phyloP scores from a whole-genome alignment of 768 basidiomycete genomes.

The Trametes coccinea region DNA sequence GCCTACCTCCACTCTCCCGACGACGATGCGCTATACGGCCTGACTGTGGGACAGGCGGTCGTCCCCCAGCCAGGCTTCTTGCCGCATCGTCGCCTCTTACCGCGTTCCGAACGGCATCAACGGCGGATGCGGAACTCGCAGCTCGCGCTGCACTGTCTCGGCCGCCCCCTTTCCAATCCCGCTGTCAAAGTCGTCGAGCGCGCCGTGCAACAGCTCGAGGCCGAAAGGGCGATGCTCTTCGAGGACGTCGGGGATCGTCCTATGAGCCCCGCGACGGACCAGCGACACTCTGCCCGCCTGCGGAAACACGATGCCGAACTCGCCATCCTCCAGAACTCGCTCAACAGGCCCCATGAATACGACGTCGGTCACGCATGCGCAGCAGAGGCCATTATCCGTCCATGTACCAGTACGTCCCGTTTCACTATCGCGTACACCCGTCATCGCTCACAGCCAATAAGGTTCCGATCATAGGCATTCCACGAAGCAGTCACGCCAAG shows the following conservation, averaged over 20 bases:
- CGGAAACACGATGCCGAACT: slow-evolving; percentile 11
- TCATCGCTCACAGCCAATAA: background rate
- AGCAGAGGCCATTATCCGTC: slow-evolving; percentile 21
- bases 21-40: slow-evolving; percentile 13
- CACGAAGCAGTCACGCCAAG: background rate
- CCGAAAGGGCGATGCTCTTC: slow-evolving; percentile 1
- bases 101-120: slow-evolving; percentile 3
- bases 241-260: background rate
- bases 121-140: slow-evolving; percentile 15
- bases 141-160: slow-evolving; percentile 13
- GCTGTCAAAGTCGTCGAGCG: slow-evolving; percentile 14
- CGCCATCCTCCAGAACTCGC: slow-evolving; percentile 4
- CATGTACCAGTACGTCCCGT: slow-evolving; percentile 16
- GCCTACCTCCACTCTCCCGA: slow-evolving; percentile 16
- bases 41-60: slow-evolving; percentile 21
- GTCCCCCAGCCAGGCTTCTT: slow-evolving; percentile 11
- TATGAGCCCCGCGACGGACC: background rate
- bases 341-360: slow-evolving; percentile 13
- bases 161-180: slow-evolving; percentile 13
- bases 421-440: background rate
- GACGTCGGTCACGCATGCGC: slow-evolving; percentile 22
- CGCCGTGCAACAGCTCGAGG: slow-evolving; percentile 5
- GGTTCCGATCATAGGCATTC: slow-evolving; percentile 7
- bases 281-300: slow-evolving; percentile 1
- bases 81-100: slow-evolving; percentile 15